Conservation (phyloP, 148 eudicot species). For the Rhododendron kiyosumense region DNA sequence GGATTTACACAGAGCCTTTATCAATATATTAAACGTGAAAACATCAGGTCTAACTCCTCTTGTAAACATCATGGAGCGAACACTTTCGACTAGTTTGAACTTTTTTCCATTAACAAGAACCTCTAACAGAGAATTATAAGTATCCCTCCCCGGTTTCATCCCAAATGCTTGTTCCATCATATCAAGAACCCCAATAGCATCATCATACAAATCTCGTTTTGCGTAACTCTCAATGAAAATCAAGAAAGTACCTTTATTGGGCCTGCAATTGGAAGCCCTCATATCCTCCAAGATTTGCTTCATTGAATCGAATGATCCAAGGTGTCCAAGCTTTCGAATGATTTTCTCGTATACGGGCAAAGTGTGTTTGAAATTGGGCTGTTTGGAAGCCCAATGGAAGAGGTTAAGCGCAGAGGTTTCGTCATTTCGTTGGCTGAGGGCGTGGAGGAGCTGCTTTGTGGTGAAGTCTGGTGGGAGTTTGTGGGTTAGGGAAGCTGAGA, state of each 20-base stretch:
- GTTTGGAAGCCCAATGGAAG: constrained; percentile 76
- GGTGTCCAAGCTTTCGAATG: constrained; percentile 56
- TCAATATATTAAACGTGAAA: constrained; percentile 77
- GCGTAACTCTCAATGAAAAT: constrained; percentile 69
- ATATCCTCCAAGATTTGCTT: constrained; percentile 54
- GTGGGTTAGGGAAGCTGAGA: not conserved
- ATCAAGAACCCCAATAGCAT: constrained; percentile 72
- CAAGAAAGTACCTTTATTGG: constrained; percentile 63
- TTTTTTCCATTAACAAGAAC: constrained; percentile 85
- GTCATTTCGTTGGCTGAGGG: constrained; percentile 54
- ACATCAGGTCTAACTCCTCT: constrained; percentile 59
- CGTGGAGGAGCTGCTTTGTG: constrained; percentile 52
- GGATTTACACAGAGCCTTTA: constrained; percentile 82
- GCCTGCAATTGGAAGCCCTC: constrained; percentile 36
- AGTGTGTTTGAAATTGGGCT: constrained; percentile 68
- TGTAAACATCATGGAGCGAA: constrained; percentile 63
- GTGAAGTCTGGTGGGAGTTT: constrained; percentile 52
- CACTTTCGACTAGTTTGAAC: constrained; percentile 69
- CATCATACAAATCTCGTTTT: constrained; percentile 47
- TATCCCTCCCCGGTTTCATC: constrained; percentile 43
- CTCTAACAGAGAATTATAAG: constrained; percentile 66
- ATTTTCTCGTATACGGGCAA: constrained; percentile 61
- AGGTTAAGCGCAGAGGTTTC: constrained; percentile 55
- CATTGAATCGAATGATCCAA: constrained; percentile 70
- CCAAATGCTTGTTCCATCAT: constrained; percentile 65